Base-by-base conservation (phyloP, 768 basidiomycete species). In the Suillus cothurnatus region DNA sequence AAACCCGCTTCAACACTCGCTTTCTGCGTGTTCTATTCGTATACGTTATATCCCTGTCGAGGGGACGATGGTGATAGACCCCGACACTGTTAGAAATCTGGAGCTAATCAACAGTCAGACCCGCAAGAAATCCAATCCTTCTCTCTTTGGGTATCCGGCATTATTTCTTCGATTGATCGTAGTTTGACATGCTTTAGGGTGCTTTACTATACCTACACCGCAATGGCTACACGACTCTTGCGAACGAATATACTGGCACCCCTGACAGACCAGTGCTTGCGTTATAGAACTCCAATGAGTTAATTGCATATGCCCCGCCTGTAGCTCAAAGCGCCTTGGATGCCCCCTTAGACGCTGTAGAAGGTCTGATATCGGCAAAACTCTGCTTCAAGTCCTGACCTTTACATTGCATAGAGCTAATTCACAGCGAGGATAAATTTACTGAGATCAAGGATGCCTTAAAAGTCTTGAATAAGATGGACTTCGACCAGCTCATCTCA, bases 61-160 rank as follows among this genome's bases (percentile, higher is more conserved):
- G 73, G 96, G 96, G 0, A 96, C 94, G 0, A 93, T 98, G 91
- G 85, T 97, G 84, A 91, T 99, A 68, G 97, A 99, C 72, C 84
- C 88, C 0, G 95, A 95, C 66, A 95, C 92, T 0, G 93, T 88
- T 3, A 85, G 86, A 49, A 95, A 97, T 73, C 84, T 99, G 7
- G 97, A 99, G 72, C 82, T 99, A 2, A 91, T 97, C 19, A 86
- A 82, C 11, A 99, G 96, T 72, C 83, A 88, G 71, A 73, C 86
- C 6, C 79, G 78, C 55, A 88, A 85, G 69, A 93, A 87, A 74
- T 90, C 88, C 0, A 72, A 80, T 1, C 88, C 93, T 74, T 93
- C 93, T 0, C 79, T 97, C 0, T 92, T 92, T 77, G 90, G 93
- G 95, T 93, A 73, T 55, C 80, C 68, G 11, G 1, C 21, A 38